phyloP scores from a whole-genome alignment of 495 filamentous ascomycete species.

The Tuber umbilicatum region DNA sequence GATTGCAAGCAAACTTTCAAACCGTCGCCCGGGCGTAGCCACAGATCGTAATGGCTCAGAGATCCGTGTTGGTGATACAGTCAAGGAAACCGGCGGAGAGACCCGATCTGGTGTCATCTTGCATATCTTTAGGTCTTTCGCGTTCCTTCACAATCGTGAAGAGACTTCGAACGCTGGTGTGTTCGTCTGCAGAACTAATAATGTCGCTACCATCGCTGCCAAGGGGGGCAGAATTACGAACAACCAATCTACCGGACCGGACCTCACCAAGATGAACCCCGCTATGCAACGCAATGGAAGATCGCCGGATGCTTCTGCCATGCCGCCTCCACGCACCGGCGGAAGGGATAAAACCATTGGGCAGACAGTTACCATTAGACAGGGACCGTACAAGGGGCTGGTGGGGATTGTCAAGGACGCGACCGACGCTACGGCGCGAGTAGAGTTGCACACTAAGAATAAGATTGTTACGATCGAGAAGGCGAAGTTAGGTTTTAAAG shows the following conservation, averaged over 20 bases:
- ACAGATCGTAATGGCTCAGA: slow-evolving; percentile 91
- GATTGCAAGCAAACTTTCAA: slow-evolving; percentile 76
- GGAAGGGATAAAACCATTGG: slow-evolving; percentile 82
- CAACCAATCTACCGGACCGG: slow-evolving; percentile 53
- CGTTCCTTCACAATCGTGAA: slow-evolving; percentile 80
- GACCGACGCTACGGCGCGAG: slow-evolving; percentile 70
- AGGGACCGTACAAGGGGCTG: slow-evolving; percentile 82
- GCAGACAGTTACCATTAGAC: slow-evolving; percentile 78
- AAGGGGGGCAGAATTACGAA: slow-evolving; percentile 68
- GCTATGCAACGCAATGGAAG: slow-evolving; percentile 60
- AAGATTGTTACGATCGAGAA: slow-evolving; percentile 78
- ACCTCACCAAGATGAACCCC: slow-evolving; percentile 89
- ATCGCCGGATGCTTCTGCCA: slow-evolving; percentile 47
- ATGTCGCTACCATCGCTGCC: slow-evolving; percentile 79
- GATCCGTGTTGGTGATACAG: slow-evolving; percentile 81
- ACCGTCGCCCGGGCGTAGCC: slow-evolving; percentile 73
- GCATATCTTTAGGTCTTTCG: slow-evolving; percentile 81
- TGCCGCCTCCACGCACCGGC: slow-evolving; percentile 57
- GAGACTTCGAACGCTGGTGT: slow-evolving; percentile 82
- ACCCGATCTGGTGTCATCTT: slow-evolving; percentile 77
- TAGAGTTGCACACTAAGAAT: slow-evolving; percentile 87
- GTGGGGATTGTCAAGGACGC: slow-evolving; percentile 93
- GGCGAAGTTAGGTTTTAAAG: slow-evolving; percentile 69
- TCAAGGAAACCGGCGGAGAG: slow-evolving; percentile 84
- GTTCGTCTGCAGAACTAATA: slow-evolving; percentile 77